Percentiles rank a stretch among this genome's conserved stretches.
Conservation (phyloP, 306 rosid genomes). For the Gastrolobium bilobum region DNA sequence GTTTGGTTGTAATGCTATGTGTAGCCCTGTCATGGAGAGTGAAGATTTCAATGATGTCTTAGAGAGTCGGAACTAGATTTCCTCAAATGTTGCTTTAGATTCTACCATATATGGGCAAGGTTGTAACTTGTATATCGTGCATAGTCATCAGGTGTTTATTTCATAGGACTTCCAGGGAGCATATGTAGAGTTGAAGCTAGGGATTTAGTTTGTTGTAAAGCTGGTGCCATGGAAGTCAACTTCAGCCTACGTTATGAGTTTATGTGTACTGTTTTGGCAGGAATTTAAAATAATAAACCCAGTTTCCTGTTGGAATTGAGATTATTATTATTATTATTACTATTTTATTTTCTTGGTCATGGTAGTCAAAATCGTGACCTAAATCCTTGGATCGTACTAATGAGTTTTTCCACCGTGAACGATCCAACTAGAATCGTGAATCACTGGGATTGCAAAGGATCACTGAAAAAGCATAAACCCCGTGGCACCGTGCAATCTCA, state of each 20-base stretch:
- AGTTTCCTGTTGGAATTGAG: neutral
- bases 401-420: too few species aligned
- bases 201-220: neutral
- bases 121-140: constrained; percentile 11
- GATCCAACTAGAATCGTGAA: too few species aligned
- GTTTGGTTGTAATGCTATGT: constrained; percentile 10
- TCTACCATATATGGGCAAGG: constrained; percentile 3
- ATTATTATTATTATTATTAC: neutral
- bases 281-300: neutral
- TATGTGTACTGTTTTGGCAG: neutral
- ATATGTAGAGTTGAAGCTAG: constrained; percentile 24
- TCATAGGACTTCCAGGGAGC: neutral
- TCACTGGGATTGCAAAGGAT: too few species aligned
- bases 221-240: constrained; percentile 27
- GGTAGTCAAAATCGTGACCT: too few species aligned
- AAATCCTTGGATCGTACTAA: too few species aligned
- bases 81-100: constrained; percentile 24
- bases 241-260: neutral
- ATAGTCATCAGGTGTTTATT: neutral
- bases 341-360: too few species aligned
- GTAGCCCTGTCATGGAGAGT: neutral
- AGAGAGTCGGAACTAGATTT: neutral
- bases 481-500: too few species aligned
- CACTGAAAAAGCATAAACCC: too few species aligned
- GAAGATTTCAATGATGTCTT: neutral